Base-by-base conservation (phyloP, 352 stramenopile species). In the Pseudoperonospora humuli region DNA sequence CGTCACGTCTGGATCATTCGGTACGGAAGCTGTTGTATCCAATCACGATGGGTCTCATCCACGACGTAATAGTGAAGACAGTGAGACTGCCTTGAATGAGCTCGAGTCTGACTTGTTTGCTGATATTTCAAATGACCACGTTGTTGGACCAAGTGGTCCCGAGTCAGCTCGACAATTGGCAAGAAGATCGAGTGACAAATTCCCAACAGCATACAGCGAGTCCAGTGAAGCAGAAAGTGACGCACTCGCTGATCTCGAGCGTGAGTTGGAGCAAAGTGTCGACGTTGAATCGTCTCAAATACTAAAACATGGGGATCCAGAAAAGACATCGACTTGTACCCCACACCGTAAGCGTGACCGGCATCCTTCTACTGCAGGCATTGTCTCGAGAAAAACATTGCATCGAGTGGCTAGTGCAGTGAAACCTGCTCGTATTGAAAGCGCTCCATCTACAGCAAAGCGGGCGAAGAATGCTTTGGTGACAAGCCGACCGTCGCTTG, bases 221-320 rank as follows among this genome's bases (percentile, higher is more conserved):
- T 37, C 41, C 5, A 50, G 47, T 32, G 62, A 65, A 7, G 36
- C 53, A 20, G 66, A 64, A 5, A 75, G 58, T 26, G 62, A 54
- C 4, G 43, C 39, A 3, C 53, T 82, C 6, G 61, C 61, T 17
- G 54, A 76, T 28, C 60, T 86, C 4, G 68, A 86, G 49, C 44
- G 45, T n/a, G 69, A 82, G 45, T 45, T 81, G 15, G 45, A 57
- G 25, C 57, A 59, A 26, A 60, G 35, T 48, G 33, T 50, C 15
- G 36, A 44, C 9, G 23, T 40, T 37, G 21, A 33, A 19, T 19
- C 31, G 19, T 48, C 40, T 46, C 28, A 7, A 50, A 37, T 28
- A 36, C n/a, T 2, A 24, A 14, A 47, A 19, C 29, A 19, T n/a
- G 14, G 17, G 45, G 14, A 3, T 15, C 17, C 20, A 28, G 18